Conservation (phyloP, 192 early-diverging fungal genomes). For the Coemansia furcata region DNA sequence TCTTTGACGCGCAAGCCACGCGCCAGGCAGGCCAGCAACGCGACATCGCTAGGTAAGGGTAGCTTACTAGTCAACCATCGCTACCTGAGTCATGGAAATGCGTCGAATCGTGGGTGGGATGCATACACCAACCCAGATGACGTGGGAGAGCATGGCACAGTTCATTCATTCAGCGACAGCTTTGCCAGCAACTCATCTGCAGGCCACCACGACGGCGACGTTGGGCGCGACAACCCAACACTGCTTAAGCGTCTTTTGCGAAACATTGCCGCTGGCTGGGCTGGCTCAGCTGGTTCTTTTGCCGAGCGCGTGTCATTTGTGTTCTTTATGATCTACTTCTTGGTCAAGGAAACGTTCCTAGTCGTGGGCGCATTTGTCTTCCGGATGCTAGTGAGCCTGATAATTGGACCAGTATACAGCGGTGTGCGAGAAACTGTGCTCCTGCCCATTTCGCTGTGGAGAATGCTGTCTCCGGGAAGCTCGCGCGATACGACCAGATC, state of each 20-base stretch:
- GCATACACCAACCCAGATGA: conserved; percentile 26
- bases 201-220: conserved; percentile 6
- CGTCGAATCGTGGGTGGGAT: conserved; percentile 40
- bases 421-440: conserved; percentile 29
- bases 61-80: conserved; percentile 36
- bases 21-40: conserved; percentile 14
- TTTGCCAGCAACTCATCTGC: conserved; percentile 49
- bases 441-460: conserved; percentile 31
- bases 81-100: conserved; percentile 28
- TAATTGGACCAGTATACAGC: conserved; percentile 27
- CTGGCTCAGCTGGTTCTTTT: conserved; percentile 34
- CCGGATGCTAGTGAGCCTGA: conserved; percentile 19
- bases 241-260: conserved; percentile 39
- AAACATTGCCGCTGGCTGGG: conserved; percentile 45
- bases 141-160: conserved; percentile 21
- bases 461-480: conserved; percentile 15
- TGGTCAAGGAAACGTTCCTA: conserved; percentile 38
- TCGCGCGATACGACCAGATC: conserved; percentile 22
- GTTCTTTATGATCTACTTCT: conserved; percentile 50
- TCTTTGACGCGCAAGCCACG: conserved; percentile 16
- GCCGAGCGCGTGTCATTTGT: conserved; percentile 42
- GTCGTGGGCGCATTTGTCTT: conserved; percentile 22
- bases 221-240: conserved; percentile 37
- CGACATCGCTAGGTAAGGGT: conserved; percentile 15
- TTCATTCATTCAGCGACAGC: conserved; percentile 45